Base-by-base conservation (phyloP, 2,329 filamentous ascomycete species). In the Neodidymelliopsis sp. region DNA sequence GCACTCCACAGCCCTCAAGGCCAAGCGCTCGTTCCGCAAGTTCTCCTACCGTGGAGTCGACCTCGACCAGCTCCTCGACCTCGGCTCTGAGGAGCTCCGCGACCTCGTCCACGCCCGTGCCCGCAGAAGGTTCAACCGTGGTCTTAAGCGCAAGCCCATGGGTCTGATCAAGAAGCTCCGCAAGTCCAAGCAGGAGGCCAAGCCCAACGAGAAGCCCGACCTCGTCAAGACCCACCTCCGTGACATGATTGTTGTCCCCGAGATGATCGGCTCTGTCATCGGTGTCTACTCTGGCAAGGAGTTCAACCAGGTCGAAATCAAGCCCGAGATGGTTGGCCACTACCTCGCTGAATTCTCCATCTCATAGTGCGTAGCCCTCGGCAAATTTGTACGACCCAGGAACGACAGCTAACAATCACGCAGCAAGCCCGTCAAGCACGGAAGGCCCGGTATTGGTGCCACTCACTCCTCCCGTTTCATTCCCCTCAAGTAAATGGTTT, bases 381-480 rank as follows among this genome's bases (percentile, higher is more conserved):
- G 19, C 4, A 2, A 7, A 19, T 22, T 16, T n/a, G 7, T 16
- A 10, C 15, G 10, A 40, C 18, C 20, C 35, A 18, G 43, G 27
- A 16, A 23, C 16, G n/a, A 44, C 25, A 15, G 55, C 65, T 68
- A 89, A 79, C 70, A 65, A 48, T 60, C 38, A 29, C 53, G 75
- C 73, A 96, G 91, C 90, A 92, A 92, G 84, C 94, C 94, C 75
- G 94, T 99, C 88, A 99, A 97, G 90, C 94, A 99, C 89, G 94
- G 94, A 87, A 86, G 94, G 81, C 94, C 94, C 76, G 94, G 94
- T 97, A 99, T 99, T 76, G 94, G 94, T 95, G 94, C 94, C 75
- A 99, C 94, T 72, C 92, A 99, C 90, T 97, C 93, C 84, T 99
- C 94, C 81, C 91, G 94, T 88, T 99, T 99, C 89, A 99, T 99